phyloP scores from a whole-genome alignment of 2,329 filamentous ascomycete genomes.

The Shiraia sp. region DNA sequence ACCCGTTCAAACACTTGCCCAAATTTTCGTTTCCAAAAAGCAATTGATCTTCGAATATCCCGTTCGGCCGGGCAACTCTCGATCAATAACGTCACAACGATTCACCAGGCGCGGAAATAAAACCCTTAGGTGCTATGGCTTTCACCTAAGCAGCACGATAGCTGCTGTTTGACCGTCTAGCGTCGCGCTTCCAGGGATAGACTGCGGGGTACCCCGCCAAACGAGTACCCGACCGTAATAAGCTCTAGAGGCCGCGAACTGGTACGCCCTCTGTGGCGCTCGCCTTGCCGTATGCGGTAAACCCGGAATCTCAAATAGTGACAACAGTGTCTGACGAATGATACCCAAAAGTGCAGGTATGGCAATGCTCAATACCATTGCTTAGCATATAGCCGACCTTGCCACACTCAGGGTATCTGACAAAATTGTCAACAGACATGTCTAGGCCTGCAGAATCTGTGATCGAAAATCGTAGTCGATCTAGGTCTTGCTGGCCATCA shows the following conservation, averaged over 20 bases:
- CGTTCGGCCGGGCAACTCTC: conserved; percentile 15
- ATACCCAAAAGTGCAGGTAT: background rate
- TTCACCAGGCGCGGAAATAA: conserved; percentile 4
- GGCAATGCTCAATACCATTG: background rate
- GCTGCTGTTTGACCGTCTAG: conserved; percentile 15
- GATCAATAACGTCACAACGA: conserved; percentile 9
- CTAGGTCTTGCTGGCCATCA: background rate
- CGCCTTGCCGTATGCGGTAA: conserved; percentile 15
- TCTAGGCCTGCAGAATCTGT: background rate
- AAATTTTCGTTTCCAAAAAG: background rate
- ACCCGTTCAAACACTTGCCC: conserved; percentile 2
- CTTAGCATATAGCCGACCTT: conserved; percentile 1
- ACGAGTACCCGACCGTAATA: too few species aligned
- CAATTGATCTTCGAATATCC: conserved; percentile 4
- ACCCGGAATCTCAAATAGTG: conserved; percentile 6
- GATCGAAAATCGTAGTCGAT: background rate
- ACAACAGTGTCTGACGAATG: background rate
- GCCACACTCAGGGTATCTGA: background rate
- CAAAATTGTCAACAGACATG: background rate
- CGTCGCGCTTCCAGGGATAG: conserved; percentile 11
- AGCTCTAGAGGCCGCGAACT: too few species aligned
- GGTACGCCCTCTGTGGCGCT: background rate
- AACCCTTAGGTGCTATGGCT: conserved; percentile 9
- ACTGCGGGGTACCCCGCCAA: conserved; percentile 32
- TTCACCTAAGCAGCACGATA: conserved; percentile 6